Percentiles rank a stretch among this genome's conserved stretches.
Conservation (phyloP, 164 flowering plant species). For the Vitis rotundifolia region DNA sequence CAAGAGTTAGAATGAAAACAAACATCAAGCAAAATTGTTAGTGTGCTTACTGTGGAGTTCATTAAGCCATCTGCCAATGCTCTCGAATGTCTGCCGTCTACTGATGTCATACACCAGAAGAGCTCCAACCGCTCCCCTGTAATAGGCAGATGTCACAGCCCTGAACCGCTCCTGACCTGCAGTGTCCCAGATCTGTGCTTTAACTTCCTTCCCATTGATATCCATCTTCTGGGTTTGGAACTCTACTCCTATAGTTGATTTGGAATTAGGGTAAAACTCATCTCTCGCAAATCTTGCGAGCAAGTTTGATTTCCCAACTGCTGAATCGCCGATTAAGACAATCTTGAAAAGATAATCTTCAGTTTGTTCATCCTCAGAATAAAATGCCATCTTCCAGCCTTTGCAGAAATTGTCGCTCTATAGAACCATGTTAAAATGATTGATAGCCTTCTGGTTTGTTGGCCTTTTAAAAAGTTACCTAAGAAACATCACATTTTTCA, state of each 20-base stretch:
- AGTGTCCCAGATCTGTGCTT: constrained; percentile 80
- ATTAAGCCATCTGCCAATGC: constrained; percentile 72
- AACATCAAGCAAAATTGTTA: background rate
- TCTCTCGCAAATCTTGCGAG: constrained; percentile 72
- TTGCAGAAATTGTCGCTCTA: constrained; percentile 12
- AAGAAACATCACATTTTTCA: background rate
- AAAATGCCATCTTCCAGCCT: constrained; percentile 40
- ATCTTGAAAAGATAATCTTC: constrained; percentile 76
- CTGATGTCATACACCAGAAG: constrained; percentile 69
- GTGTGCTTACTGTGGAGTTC: constrained; percentile 63
- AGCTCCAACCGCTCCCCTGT: constrained; percentile 74
- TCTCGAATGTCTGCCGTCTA: constrained; percentile 70
- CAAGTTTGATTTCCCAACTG: constrained; percentile 76
- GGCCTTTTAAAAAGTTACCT: constrained; percentile 8
- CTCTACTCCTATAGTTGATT: constrained; percentile 76
- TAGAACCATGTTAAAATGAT: constrained; percentile 15
- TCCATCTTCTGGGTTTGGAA: constrained; percentile 71
- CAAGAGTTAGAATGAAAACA: background rate
- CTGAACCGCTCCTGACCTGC: constrained; percentile 78
- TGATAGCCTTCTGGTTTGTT: background rate
- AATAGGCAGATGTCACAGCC: constrained; percentile 76
- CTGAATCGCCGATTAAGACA: constrained; percentile 71
- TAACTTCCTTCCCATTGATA: constrained; percentile 67
- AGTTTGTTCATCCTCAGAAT: constrained; percentile 45
- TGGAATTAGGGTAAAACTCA: constrained; percentile 68